Base-by-base conservation (phyloP, 2,329 filamentous ascomycete genomes). In the Microthyrium microscopicum region DNA sequence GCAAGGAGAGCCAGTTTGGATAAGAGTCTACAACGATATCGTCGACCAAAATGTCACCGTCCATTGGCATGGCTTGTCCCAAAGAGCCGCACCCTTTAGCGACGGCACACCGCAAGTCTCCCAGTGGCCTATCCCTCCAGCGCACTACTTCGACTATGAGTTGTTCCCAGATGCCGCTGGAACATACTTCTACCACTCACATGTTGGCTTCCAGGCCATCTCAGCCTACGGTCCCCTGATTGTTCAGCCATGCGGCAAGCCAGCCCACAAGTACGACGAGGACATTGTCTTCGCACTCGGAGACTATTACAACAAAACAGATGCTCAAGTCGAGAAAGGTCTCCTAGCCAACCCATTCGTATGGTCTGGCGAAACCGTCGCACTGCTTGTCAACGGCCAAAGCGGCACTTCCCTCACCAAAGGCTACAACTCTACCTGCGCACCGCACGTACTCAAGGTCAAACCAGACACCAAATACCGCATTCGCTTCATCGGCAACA, bases 181-280 rank as follows among this genome's bases (percentile, higher is more conserved):
- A 4, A 70, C 71, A 0, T 78, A 76, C 44, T 77, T 73, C 46
- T 78, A 77, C 44, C 73, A 78, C 45, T 76, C 72, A 0, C 74
- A 78, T 39, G 59, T 77, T 12, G 71, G 62, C 0, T 68, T 77
- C 37, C 72, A 78, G 44, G 66, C 68, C 0, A 51, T 68, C 21
- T 68, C 70, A 11, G 68, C 68, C 0, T 50, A 61, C 5, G 74
- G 74, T 0, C 53, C 65, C 0, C 44, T 79, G 21, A 67, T 75
- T 29, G 62, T 79, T n/a, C 62, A 68, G 37, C 63, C 69, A 31
- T 45, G 47, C 22, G 49, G 45, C 0, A 24, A 35, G 11, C 45
- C 48, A 8, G 72, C 72, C 0, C 77, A 73, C 40, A 26, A 60
- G 1, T 78, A 75, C 41, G 69, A 78, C 35, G 72, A 68, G 3